Conservation (phyloP, 1,139 yeast genomes). For the Ogataea hybrid region DNA sequence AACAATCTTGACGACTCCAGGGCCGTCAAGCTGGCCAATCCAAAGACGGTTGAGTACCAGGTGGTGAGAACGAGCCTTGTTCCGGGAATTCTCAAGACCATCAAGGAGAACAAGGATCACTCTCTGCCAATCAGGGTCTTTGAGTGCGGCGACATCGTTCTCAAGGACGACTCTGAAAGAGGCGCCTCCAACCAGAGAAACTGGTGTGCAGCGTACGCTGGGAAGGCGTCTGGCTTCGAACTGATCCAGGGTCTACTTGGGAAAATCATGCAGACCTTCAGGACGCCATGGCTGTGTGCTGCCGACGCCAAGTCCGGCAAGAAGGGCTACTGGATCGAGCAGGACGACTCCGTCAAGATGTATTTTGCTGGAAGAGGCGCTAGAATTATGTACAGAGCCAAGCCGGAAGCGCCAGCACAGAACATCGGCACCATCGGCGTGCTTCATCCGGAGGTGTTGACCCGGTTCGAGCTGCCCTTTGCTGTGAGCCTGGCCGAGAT, state of each 20-base stretch:
- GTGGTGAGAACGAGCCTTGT: constrained; percentile 93
- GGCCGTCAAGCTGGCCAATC: constrained; percentile 92
- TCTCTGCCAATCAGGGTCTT: constrained; percentile 92
- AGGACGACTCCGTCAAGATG: constrained; percentile 63
- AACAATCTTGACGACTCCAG: constrained; percentile 69
- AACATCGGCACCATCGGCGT: constrained; percentile 89
- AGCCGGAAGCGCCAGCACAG: constrained; percentile 52
- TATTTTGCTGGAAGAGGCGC: constrained; percentile 99
- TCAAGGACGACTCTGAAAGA: constrained; percentile 82
- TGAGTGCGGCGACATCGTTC: constrained; percentile 92
- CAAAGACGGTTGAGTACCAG: constrained; percentile 95
- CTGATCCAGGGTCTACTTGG: constrained; percentile 92
- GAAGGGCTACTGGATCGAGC: constrained; percentile 87
- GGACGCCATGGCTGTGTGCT: constrained; percentile 68
- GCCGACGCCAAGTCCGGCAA: constrained; percentile 50
- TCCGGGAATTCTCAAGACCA: constrained; percentile 94
- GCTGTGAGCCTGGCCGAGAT: constrained; percentile 92
- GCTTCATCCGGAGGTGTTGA: constrained; percentile 91
- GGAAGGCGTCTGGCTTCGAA: constrained; percentile 95
- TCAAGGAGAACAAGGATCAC: constrained; percentile 95
- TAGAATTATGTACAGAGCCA: constrained; percentile 67
- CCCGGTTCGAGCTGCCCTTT: constrained; percentile 83
- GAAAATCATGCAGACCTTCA: constrained; percentile 93
- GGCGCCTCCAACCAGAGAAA: constrained; percentile 90
- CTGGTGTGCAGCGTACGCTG: constrained; percentile 93